phyloP scores from a whole-genome alignment of 2,329 filamentous ascomycete species.

The Purpureocillium takamizusanense region DNA sequence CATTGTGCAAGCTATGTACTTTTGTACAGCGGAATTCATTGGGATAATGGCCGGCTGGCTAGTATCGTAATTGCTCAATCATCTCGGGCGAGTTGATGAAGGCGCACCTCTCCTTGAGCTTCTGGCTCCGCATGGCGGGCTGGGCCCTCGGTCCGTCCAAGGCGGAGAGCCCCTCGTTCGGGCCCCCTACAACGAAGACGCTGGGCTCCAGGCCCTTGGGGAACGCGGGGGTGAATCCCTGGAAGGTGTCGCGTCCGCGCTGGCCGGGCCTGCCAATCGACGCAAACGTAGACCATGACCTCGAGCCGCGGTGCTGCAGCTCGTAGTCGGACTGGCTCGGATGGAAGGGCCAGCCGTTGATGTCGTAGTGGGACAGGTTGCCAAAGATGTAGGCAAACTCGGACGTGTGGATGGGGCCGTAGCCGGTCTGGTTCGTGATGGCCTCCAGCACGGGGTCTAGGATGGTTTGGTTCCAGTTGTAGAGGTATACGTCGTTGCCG shows the following conservation, averaged over 20 bases:
- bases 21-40: too few relatives aligned
- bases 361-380: conserved; percentile 33
- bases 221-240: conserved; percentile 30
- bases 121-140: conserved; percentile 28
- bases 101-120: conserved; percentile 34
- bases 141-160: conserved; percentile 23
- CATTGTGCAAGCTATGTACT: too few relatives aligned
- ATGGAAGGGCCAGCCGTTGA: conserved; percentile 22
- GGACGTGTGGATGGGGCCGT: conserved; percentile 40
- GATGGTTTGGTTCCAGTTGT: conserved; percentile 46
- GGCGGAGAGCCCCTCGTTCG: conserved; percentile 30
- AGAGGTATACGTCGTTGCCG: conserved; percentile 35
- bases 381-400: conserved; percentile 45
- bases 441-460: conserved; percentile 30
- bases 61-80: conserved; percentile 14
- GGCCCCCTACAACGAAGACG: conserved; percentile 35
- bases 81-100: conserved; percentile 35
- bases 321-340: conserved; percentile 28
- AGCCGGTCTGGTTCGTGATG: conserved; percentile 21
- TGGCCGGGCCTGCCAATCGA: conserved; percentile 24
- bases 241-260: conserved; percentile 24
- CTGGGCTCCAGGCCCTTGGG: conserved; percentile 12
- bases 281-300: conserved; percentile 39
- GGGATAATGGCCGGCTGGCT: too few relatives aligned
- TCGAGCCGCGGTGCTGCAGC: conserved; percentile 27